Evolutionary conservation across 169 alveolate species (phyloP).

Genomic region (Eimeria tenella): DNA sequence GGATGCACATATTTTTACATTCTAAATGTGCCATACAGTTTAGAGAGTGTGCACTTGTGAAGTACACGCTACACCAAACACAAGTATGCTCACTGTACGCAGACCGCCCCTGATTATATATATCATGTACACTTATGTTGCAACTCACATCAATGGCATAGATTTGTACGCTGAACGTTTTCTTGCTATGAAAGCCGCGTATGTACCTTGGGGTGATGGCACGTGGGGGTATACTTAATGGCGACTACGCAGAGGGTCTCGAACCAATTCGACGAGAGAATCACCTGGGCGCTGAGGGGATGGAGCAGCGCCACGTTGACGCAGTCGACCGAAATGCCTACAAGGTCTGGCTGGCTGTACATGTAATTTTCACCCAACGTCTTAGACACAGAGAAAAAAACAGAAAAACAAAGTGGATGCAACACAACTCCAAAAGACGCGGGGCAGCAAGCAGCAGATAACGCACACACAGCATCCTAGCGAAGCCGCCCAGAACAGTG

Average conservation of each 20-base stretch:
- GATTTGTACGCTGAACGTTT: no score
- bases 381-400: not conserved
- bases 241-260: slow-evolving; percentile 38
- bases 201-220: slow-evolving; percentile 78
- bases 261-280: slow-evolving; percentile 38
- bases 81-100: no score
- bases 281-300: slow-evolving; percentile 44
- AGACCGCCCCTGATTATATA: no score
- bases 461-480: no score
- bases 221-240: slow-evolving; percentile 68
- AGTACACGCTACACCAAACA: no score
- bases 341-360: slow-evolving; percentile 76
- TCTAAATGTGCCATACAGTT: no score
- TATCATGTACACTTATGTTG: no score
- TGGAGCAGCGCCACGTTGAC: slow-evolving; percentile 77
- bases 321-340: slow-evolving; percentile 76
- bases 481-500: no score
- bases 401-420: not conserved
- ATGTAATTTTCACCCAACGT: slow-evolving; percentile 72
- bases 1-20: no score
- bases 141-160: no score
- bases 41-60: no score
- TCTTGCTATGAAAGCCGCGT: no score
- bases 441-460: not conserved
- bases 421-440: not conserved